Evolutionary conservation across 805 yeast genomes (phyloP).

Genomic region (Grigorovia transvaalensis): DNA sequence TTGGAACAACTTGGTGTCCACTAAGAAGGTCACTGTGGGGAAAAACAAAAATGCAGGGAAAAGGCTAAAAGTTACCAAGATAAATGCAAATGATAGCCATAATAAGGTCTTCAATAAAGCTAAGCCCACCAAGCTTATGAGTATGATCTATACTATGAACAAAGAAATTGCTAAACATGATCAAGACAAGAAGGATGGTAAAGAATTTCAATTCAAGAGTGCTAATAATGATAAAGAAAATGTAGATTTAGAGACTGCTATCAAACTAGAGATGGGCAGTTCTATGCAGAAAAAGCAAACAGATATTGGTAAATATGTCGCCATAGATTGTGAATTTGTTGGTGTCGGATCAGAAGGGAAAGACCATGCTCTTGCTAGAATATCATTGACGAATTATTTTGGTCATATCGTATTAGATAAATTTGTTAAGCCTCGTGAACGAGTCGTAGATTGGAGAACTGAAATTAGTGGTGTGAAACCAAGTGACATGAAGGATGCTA

Average conservation of each 20-base stretch:
- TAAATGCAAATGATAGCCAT: not conserved
- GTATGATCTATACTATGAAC: constrained; percentile 25
- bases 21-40: constrained; percentile 8
- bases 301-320: constrained; percentile 60
- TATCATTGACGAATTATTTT: constrained; percentile 74
- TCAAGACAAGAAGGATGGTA: constrained; percentile 16
- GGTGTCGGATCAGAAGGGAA: constrained; percentile 73
- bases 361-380: constrained; percentile 70
- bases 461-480: constrained; percentile 85
- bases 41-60: constrained; percentile 1
- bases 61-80: not conserved
- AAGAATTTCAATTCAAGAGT: constrained; percentile 13
- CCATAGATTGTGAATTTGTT: constrained; percentile 91
- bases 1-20: constrained; percentile 25
- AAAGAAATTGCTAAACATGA: constrained; percentile 19
- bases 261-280: constrained; percentile 1
- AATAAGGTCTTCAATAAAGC: constrained; percentile 5
- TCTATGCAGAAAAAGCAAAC: constrained; percentile 21
- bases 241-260: not conserved
- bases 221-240: not conserved
- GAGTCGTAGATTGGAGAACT: constrained; percentile 85
- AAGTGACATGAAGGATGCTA: constrained; percentile 54
- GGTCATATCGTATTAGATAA: constrained; percentile 64
- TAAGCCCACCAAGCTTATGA: constrained; percentile 15
- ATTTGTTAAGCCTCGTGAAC: constrained; percentile 64